Percentiles rank a stretch among this genome's conserved stretches.
Conservation (phyloP, 345 rosid species). For the Kandelia obovata region DNA sequence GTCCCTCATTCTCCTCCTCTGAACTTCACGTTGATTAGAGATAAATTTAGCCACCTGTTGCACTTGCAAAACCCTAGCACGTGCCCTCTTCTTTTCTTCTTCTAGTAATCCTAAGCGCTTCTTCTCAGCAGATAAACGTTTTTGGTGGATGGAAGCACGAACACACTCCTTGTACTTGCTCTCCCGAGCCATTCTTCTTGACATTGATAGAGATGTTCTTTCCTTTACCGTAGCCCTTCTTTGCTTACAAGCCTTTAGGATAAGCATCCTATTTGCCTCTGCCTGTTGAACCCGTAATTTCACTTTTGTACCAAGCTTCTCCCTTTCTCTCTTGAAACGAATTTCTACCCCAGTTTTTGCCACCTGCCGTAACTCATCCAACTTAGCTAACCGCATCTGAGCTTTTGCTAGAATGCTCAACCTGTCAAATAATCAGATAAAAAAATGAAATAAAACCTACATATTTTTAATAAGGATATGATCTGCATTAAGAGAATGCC, state of each 20-base stretch:
- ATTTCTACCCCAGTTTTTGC: conserved; percentile 74
- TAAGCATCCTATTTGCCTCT: conserved; percentile 84
- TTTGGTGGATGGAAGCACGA: conserved; percentile 78
- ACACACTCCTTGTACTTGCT: conserved; percentile 87
- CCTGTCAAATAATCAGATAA: conserved; percentile 31
- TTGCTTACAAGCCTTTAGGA: conserved; percentile 66
- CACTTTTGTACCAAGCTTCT: conserved; percentile 79
- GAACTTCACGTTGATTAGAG: conserved; percentile 78
- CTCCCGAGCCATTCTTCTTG: conserved; percentile 75
- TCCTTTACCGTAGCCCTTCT: conserved; percentile 71
- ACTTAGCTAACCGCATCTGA: conserved; percentile 74
- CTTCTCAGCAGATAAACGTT: conserved; percentile 88
- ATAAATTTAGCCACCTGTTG: conserved; percentile 67
- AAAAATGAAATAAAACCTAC: conserved; percentile 2
- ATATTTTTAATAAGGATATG: not conserved
- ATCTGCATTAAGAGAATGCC: too few species aligned
- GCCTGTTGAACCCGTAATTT: conserved; percentile 81
- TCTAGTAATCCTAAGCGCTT: conserved; percentile 82
- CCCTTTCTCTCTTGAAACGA: conserved; percentile 72
- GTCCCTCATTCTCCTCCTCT: conserved; percentile 77
- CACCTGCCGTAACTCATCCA: conserved; percentile 90
- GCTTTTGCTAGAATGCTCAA: conserved; percentile 72
- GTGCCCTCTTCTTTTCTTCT: conserved; percentile 81
- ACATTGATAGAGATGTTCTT: conserved; percentile 76
- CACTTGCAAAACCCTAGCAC: conserved; percentile 72